Percentiles rank a stretch among this genome's conserved stretches.
Conservation (phyloP, 768 basidiomycete species). For the Boletus tomentosulus region DNA sequence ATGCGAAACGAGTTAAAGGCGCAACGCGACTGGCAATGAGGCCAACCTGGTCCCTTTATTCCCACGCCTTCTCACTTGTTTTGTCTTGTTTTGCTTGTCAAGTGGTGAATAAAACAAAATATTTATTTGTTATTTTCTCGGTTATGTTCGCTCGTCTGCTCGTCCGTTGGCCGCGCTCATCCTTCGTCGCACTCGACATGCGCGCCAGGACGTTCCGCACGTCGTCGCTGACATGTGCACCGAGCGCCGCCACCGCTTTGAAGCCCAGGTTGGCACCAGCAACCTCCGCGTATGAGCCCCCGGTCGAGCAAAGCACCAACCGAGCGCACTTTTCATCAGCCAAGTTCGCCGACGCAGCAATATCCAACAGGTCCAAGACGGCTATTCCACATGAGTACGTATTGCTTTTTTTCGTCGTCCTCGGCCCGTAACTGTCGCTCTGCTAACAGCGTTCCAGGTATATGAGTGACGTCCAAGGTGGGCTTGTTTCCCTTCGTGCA, state of each 20-base stretch:
- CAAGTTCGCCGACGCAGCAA: slow-evolving; percentile 29
- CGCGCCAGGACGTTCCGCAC: slow-evolving; percentile 12
- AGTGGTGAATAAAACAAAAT: slow-evolving; percentile 5
- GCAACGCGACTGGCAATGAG: slow-evolving; percentile 26
- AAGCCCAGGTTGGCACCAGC: slow-evolving; percentile 6
- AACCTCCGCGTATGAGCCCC: slow-evolving; percentile 2
- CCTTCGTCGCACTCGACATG: slow-evolving; percentile 7
- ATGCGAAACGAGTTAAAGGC: slow-evolving; percentile 16
- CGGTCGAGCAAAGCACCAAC: slow-evolving; percentile 15
- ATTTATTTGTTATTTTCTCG: background rate
- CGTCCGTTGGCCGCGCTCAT: slow-evolving; percentile 19
- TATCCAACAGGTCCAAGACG: slow-evolving; percentile 39
- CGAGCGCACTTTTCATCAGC: slow-evolving; percentile 26
- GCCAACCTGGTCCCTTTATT: slow-evolving; percentile 16
- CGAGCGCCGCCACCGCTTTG: slow-evolving; percentile 7
- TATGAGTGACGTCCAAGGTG: slow-evolving; percentile 48
- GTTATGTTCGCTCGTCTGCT: slow-evolving; percentile 25
- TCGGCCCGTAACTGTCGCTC: slow-evolving; percentile 7
- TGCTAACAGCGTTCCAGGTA: slow-evolving; percentile 30
- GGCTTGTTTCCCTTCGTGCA: slow-evolving; percentile 2
- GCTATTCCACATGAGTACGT: slow-evolving; percentile 43
- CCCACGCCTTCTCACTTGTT: slow-evolving; percentile 20
- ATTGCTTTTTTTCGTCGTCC: background rate
- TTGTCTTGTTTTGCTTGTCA: slow-evolving; percentile 14
- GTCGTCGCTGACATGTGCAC: slow-evolving; percentile 8